These are phyloP conservation scores for Tolypocladium album DNA, from an alignment of 2,329 filamentous ascomycete genomes.

Conservation along the genomic window DNA sequence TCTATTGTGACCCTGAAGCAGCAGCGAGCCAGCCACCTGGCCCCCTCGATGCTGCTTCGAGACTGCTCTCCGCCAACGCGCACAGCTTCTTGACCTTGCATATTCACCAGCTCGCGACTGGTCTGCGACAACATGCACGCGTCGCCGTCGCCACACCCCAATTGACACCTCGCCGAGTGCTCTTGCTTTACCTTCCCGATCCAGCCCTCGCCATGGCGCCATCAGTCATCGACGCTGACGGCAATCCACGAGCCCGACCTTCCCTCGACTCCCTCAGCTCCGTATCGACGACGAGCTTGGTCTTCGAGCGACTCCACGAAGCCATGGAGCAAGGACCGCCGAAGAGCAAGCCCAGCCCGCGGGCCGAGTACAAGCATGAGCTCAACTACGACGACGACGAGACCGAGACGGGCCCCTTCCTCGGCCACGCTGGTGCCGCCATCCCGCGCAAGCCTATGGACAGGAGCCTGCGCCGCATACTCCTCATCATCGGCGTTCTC, in stretches of 20 bases:
- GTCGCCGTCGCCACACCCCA: not conserved
- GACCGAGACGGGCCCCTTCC: constrained; percentile 43
- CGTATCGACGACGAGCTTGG: constrained; percentile 72
- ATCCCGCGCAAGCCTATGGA: constrained; percentile 48
- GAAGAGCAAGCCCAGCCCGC: constrained; percentile 7
- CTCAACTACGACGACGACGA: constrained; percentile 17
- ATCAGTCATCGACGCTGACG: not conserved
- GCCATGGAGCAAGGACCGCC: constrained; percentile 23
- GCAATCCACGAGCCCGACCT: constrained; percentile 5
- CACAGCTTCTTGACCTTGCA: not conserved
- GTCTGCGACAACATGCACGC: not conserved
- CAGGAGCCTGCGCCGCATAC: constrained; percentile 48
- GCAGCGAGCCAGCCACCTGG: not conserved
- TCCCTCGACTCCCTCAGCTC: constrained; percentile 58
- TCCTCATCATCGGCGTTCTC: constrained; percentile 50
- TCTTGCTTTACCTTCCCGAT: not conserved
- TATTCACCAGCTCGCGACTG: not conserved
- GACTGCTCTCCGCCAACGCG: not conserved
- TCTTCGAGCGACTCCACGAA: constrained; percentile 68
- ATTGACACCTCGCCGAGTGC: not conserved
- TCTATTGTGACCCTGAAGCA: not conserved
- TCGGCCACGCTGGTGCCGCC: constrained; percentile 24
- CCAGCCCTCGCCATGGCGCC: not conserved
- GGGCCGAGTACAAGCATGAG: constrained; percentile 17
- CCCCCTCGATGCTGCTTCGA: no score